Evolutionary conservation across 2,329 filamentous ascomycete species (phyloP), one percentile per base, ranked within the genome.

Genomic region (Tolypocladium endophyticum): DNA sequence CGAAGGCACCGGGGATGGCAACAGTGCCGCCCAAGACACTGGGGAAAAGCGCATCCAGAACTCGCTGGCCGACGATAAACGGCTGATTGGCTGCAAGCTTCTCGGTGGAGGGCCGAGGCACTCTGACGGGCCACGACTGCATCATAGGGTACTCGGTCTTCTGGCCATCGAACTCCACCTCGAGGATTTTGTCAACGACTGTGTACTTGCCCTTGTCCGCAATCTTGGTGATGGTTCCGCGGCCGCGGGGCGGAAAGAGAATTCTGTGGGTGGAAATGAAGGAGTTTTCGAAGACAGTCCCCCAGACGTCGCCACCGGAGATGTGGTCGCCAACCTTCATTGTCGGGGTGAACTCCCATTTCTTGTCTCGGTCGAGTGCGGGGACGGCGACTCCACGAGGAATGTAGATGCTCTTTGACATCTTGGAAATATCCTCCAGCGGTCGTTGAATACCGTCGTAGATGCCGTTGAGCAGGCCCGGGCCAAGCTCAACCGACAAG

Each of bases 361-460:
- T 93, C 82, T 89, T 96, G 72, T 86, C 79, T 69, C 94, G 89
- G 79, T 97, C 88, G 72, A 99, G 84, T 54, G 92, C 88, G 58
- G 93, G 91, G 39, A 92, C 84, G 60, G 89, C 78, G 72, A 99
- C 93, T 75, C 94, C 94, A 68, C 94, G 90, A 70, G 94, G 94
- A 65, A 99, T 99, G 77, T 99, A 99, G 76, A 99, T 99, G 76
- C 90, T 92, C 71, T 91, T 80, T 58, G 92, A 86, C 56, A 83
- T 77, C 47, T 87, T 79, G 67, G 90, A 81, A 70, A 99, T 99
- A 66, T 85, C 87, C 77, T 88, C 88, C 68, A 99, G 87, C 57
- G 94, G 94, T 72, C 94, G 88, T 77, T 99, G 94, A 70, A 99
- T 99, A 79, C 94, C 94, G 75, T 99, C 94, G 82, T 97, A 99